Percentiles rank a stretch among this genome's conserved stretches.
These are phyloP conservation scores for Endotrypanum monterogeii DNA, from an alignment of 208 protist species.

Conservation along the genomic window DNA sequence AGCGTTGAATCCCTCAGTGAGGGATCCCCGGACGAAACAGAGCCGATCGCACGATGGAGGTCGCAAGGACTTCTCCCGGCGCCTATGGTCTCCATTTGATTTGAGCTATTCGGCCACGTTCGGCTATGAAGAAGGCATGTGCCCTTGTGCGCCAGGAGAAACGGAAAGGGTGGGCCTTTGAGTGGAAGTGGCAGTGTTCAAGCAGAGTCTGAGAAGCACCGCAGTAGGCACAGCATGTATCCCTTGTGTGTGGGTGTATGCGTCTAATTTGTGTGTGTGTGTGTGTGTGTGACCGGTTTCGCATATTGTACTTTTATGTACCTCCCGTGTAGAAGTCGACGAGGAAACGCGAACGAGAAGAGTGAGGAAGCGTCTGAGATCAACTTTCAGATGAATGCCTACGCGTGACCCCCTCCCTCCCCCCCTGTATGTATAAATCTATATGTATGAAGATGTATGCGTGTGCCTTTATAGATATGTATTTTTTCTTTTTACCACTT, in stretches of 20 bases:
- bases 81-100: slow-evolving; percentile 12
- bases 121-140: not conserved
- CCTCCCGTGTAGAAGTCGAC: too few relatives aligned
- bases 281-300: not conserved
- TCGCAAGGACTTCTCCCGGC: slow-evolving; percentile 13
- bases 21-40: slow-evolving; percentile 2
- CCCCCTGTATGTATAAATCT: not conserved
- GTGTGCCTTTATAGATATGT: not conserved
- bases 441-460: not conserved
- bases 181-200: not conserved
- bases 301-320: not conserved
- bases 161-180: not conserved
- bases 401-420: too few relatives aligned
- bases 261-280: not conserved
- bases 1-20: slow-evolving; percentile 1
- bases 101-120: not conserved
- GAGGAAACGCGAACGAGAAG: too few relatives aligned
- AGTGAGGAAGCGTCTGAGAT: too few relatives aligned
- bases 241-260: not conserved
- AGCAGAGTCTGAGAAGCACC: not conserved
- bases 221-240: not conserved
- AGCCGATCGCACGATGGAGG: not conserved
- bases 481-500: not conserved
- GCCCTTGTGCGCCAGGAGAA: not conserved
- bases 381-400: too few relatives aligned